Conservation (phyloP, 148 eudicot genomes). For the Fallopia convolvulus region DNA sequence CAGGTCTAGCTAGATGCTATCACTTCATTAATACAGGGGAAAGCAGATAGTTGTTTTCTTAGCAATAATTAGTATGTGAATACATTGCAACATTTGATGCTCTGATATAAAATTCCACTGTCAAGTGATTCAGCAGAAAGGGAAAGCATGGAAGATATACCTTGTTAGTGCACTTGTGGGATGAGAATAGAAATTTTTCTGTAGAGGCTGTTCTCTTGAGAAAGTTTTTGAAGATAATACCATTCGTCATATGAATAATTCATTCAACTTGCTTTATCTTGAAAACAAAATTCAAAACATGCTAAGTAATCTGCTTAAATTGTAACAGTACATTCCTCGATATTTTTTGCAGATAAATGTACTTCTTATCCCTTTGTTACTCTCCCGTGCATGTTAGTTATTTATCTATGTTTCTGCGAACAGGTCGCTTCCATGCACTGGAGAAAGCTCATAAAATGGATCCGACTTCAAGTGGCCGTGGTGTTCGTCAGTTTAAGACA, state of each 20-base stretch:
- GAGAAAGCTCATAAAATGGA: constrained; percentile 91
- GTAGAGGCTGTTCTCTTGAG: background rate
- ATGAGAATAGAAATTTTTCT: background rate
- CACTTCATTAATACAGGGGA: background rate
- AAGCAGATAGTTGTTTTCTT: background rate
- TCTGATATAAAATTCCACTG: background rate
- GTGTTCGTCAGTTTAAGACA: constrained; percentile 98
- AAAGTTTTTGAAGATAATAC: background rate
- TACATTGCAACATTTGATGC: background rate
- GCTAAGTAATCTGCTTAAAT: background rate
- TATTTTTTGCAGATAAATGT: background rate
- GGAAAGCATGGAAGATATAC: background rate
- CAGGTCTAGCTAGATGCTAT: background rate
- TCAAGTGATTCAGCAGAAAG: background rate
- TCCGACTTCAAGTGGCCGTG: constrained; percentile 76
- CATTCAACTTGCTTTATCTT: background rate
- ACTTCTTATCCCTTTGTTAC: background rate
- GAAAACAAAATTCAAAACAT: background rate
- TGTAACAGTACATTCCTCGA: background rate
- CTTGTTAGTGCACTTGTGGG: background rate
- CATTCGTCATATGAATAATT: background rate
- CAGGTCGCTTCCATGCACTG: constrained; percentile 97
- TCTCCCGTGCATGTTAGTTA: constrained; percentile 5
- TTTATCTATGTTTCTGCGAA: constrained; percentile 11
- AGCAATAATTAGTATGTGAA: background rate